Percentiles rank a stretch among this genome's conserved stretches.
Evolutionary conservation across 257 asterid genomes (phyloP).

Genomic region (Solanum piurae): DNA sequence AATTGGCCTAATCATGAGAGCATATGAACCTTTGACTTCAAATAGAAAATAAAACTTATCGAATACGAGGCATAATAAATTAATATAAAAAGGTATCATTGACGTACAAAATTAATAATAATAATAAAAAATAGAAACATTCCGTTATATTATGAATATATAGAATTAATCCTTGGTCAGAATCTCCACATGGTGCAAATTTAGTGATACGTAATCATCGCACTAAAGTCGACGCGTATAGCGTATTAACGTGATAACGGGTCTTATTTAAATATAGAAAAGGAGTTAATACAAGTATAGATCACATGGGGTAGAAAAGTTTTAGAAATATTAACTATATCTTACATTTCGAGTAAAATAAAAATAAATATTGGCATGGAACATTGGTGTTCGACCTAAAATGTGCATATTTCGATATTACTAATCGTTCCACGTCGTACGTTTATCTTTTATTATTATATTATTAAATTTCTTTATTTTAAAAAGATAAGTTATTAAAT

Average conservation of each 20-base stretch:
- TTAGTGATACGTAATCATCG: neutral
- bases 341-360: too few species aligned
- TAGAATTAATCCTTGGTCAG: neutral
- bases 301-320: neutral
- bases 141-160: neutral
- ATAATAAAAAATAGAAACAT: neutral
- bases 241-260: neutral
- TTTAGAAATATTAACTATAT: too few species aligned
- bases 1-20: neutral
- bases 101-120: neutral
- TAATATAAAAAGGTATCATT: neutral
- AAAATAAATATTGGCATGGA: too few species aligned
- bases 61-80: neutral
- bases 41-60: neutral
- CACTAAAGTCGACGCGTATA: neutral
- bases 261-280: neutral
- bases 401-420: too few species aligned
- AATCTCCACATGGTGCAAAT: neutral
- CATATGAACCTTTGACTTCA: neutral
- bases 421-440: too few species aligned
- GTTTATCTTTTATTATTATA: too few species aligned
- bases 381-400: too few species aligned
- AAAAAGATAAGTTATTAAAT: too few species aligned
- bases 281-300: neutral
- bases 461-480: too few species aligned